Evolutionary conservation across 2,329 filamentous ascomycete genomes (phyloP).

Genomic region (Dichotomopilus funicola): DNA sequence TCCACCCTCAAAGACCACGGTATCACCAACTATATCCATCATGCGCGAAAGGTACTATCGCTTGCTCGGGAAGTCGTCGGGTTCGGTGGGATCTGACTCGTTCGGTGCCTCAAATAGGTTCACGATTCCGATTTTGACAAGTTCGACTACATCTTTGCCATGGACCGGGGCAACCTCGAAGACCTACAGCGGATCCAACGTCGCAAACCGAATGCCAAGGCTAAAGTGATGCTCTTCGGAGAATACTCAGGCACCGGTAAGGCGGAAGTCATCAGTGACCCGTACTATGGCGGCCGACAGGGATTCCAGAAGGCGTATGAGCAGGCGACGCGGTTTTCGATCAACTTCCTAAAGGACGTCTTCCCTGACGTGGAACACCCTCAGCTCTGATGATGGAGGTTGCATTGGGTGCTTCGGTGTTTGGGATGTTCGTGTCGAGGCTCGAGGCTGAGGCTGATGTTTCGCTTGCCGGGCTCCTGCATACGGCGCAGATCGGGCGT

Average conservation of each 20-base stretch:
- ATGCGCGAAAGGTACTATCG: constrained; percentile 62
- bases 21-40: constrained; percentile 70
- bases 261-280: constrained; percentile 72
- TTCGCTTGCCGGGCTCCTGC: not conserved
- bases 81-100: not conserved
- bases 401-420: too few relatives aligned
- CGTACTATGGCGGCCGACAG: constrained; percentile 81
- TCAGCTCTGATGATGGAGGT: constrained; percentile 9
- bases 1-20: constrained; percentile 66
- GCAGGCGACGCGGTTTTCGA: constrained; percentile 71
- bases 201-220: constrained; percentile 51
- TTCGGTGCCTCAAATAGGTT: constrained; percentile 35
- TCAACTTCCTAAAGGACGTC: constrained; percentile 63
- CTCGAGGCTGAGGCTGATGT: not conserved
- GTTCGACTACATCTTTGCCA: constrained; percentile 92
- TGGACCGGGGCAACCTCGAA: constrained; percentile 78
- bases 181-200: constrained; percentile 58
- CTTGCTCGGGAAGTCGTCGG: not conserved
- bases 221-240: constrained; percentile 75
- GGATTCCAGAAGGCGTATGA: constrained; percentile 84
- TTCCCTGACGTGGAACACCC: constrained; percentile 34
- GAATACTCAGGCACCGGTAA: constrained; percentile 63
- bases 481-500: not conserved
- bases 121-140: constrained; percentile 64
- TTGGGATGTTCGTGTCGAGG: not conserved